Evolutionary conservation across 2,329 filamentous ascomycete genomes (phyloP), one percentile per base, ranked within the genome.

Genomic region (Diaporthe sp.): DNA sequence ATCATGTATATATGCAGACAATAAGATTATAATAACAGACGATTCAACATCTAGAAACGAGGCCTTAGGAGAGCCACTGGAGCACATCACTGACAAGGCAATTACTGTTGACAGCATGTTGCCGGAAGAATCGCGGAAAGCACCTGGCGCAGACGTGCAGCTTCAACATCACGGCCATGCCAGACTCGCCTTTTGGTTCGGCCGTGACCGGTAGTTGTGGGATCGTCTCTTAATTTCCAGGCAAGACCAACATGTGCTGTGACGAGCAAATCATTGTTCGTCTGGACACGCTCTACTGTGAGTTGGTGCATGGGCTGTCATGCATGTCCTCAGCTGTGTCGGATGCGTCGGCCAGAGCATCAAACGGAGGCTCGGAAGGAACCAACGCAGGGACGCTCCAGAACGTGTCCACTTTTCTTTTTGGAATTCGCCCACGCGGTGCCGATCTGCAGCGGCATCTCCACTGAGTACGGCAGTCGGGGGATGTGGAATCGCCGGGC

Each of bases 381-480:
- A 52, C 1, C 42, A 35, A 9, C 12, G 3, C 19, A 6, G 5
- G 42, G 19, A 67, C 28, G 30, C 28, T 15, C 22, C 61, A 50
- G 45, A 19, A 19, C 1, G 45, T 67, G 17, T 38, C 64, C 45
- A 52, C 30, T 67, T 67, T 45, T 67, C 28, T 19, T 22, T 38
- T 25, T 52, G 30, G 22, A 25, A 67, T 67, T 25, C 45, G 19
- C 64, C 64, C 64, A 33, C 30, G 22, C 4, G 9, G 7, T 38
- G 64, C 22, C 64, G 64, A 67, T 67, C 45, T 38, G 64, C 45
- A 52, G 30, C 9, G 22, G 15, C 19, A 13, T 17, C 45, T 12
- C 64, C 64, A 52, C 64, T 12, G 45, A 10, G 17, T 30, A 47
- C 61, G 45, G 61, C 30, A 52, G 61, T 52, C 61, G 61, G 61